Base-by-base conservation (phyloP, 2,329 filamentous ascomycete genomes). In the Fusarium guadeloupense region DNA sequence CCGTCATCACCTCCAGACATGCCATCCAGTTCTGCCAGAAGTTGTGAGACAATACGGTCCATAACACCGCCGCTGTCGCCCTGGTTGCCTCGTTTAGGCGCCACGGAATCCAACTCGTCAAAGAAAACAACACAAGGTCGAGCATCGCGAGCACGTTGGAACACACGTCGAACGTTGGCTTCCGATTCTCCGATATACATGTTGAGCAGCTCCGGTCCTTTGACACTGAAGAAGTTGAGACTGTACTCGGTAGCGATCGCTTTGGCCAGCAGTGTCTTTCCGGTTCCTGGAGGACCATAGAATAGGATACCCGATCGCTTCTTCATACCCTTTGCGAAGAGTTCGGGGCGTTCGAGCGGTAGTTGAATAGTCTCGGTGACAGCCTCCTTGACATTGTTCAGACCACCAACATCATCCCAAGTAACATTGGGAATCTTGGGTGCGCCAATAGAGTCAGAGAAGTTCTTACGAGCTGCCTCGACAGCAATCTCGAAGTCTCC, bases 271-370 rank as follows among this genome's bases (percentile, higher is more conserved):
- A 96, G 78, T 2, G 93, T 97, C 78, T 97, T 97, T 69, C 93
- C 93, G 2, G 93, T 96, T 59, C 93, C 93, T 0, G 93, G 93
- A 1, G 93, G 93, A 0, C 93, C 93, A 71, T 96, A 96, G 77
- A 97, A 96, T 20, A 96, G 77, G 64, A 97, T 96, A 67, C 93
- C 93, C 19, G 92, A 96, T 35, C 94, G 89, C 80, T 98, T 98
- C 84, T 97, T 97, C 90, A 98, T 95, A 43, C 94, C 95, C 80
- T 94, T 96, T 26, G 93, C 93, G 70, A 98, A 98, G 2, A 98
- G 84, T 74, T 98, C 95, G 1, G 94, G 94, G 9, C 93, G 85
- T 60, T 96, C 92, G 2, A 98, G 84, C 0, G 94, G 95, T 30
- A 98, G 82, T 74, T 97, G 94, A 48, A 98, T 98, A 0, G 95